Conservation (phyloP, 495 filamentous ascomycete genomes). For the Parathielavia appendiculata region DNA sequence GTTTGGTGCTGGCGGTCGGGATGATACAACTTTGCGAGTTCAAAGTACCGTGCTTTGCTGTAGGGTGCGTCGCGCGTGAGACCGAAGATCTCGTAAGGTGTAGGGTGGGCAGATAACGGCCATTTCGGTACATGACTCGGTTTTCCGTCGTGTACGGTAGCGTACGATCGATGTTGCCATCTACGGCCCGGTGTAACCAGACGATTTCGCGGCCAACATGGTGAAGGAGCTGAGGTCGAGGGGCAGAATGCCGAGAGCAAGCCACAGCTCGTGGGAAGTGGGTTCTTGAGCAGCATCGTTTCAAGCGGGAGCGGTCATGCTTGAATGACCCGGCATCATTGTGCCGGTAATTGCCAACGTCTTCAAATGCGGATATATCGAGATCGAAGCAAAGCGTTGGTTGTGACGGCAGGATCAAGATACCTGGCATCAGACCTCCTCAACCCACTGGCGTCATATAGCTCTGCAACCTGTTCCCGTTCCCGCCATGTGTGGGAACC, state of each 20-base stretch:
- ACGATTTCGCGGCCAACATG: slow-evolving; percentile 19
- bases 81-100: slow-evolving; percentile 86
- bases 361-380: background rate
- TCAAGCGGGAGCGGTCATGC: slow-evolving; percentile 23
- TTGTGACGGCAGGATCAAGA: background rate
- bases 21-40: slow-evolving; percentile 93
- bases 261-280: slow-evolving; percentile 28
- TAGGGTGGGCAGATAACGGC: slow-evolving; percentile 51
- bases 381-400: slow-evolving; percentile 1
- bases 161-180: slow-evolving; percentile 16
- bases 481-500: no score
- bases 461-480: no score
- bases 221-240: slow-evolving; percentile 30
- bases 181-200: background rate
- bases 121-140: slow-evolving; percentile 28
- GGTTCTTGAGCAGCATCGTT: slow-evolving; percentile 34
- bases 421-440: no score
- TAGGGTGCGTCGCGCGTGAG: slow-evolving; percentile 61
- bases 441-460: no score
- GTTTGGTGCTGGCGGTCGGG: slow-evolving; percentile 63
- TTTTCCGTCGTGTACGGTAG: slow-evolving; percentile 19
- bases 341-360: background rate
- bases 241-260: slow-evolving; percentile 18
- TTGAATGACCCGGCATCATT: slow-evolving; percentile 19
- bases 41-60: slow-evolving; percentile 75